Evolutionary conservation across 495 filamentous ascomycete genomes (phyloP).

Genomic region (Zalerion maritima): DNA sequence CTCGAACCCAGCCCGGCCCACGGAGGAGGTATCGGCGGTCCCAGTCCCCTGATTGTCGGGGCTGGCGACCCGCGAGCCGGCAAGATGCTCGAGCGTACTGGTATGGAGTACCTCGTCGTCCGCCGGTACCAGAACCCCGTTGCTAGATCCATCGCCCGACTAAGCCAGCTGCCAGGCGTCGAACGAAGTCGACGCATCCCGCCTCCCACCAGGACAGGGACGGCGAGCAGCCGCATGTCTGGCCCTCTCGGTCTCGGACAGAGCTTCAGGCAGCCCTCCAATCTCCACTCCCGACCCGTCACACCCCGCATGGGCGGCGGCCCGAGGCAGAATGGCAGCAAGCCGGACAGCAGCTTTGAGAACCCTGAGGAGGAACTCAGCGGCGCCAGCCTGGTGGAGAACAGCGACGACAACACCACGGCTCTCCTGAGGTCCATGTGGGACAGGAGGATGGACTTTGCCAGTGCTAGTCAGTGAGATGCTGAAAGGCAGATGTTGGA

Average conservation of each 20-base stretch:
- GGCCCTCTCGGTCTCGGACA: conserved; percentile 25
- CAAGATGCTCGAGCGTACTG: conserved; percentile 45
- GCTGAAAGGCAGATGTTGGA: too few species aligned
- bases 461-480: conserved; percentile 34
- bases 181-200: conserved; percentile 32
- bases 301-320: conserved; percentile 10
- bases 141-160: conserved; percentile 37
- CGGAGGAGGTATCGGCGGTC: conserved; percentile 19
- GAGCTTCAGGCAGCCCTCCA: conserved; percentile 19
- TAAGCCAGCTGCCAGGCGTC: conserved; percentile 32
- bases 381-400: conserved; percentile 26
- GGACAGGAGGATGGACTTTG: conserved; percentile 39
- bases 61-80: conserved; percentile 37
- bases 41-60: conserved; percentile 18
- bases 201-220: conserved; percentile 13
- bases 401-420: conserved; percentile 27
- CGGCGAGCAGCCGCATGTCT: conserved; percentile 11
- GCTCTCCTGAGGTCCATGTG: conserved; percentile 36
- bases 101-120: conserved; percentile 52
- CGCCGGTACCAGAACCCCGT: conserved; percentile 53
- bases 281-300: conserved; percentile 1
- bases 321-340: conserved; percentile 5
- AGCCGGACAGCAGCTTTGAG: conserved; percentile 18
- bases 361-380: conserved; percentile 24
- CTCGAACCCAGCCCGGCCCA: conserved; percentile 40